Percentiles rank a stretch among this genome's conserved stretches.
These are phyloP conservation scores for Oxytropis ochrocephala DNA, from an alignment of 306 rosid species.

Conservation along the genomic window DNA sequence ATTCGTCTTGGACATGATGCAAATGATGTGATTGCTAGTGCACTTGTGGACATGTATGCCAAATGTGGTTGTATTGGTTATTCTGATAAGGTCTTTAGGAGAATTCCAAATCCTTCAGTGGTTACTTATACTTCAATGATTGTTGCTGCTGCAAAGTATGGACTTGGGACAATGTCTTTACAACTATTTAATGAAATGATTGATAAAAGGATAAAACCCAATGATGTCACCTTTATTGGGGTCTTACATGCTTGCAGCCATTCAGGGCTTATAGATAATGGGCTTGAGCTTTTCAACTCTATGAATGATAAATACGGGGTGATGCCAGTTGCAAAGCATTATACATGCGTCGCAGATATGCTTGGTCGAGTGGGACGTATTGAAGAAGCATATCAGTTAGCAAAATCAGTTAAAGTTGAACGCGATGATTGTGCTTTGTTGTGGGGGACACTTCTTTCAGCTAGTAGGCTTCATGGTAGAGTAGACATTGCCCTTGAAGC, in stretches of 20 bases:
- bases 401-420: constrained; percentile 51
- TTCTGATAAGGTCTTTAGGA: constrained; percentile 51
- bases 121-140: constrained; percentile 77
- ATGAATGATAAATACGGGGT: constrained; percentile 58
- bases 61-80: constrained; percentile 67
- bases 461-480: constrained; percentile 85
- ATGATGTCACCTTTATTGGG: constrained; percentile 69
- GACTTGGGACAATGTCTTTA: constrained; percentile 59
- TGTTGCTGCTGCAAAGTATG: constrained; percentile 79
- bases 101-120: constrained; percentile 49
- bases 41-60: constrained; percentile 88
- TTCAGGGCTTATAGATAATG: constrained; percentile 73
- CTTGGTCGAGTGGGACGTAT: constrained; percentile 67
- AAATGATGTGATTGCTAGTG: constrained; percentile 59
- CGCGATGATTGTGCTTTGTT: constrained; percentile 42
- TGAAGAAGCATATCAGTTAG: constrained; percentile 56
- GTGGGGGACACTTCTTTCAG: constrained; percentile 81
- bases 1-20: constrained; percentile 46
- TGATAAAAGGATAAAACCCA: constrained; percentile 51
- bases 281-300: constrained; percentile 49
- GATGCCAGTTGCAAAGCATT: constrained; percentile 59
- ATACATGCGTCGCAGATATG: constrained; percentile 71
- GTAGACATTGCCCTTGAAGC: constrained; percentile 74
- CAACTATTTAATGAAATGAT: constrained; percentile 68
- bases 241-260: constrained; percentile 85